Evolutionary conservation across 164 flowering plant genomes (phyloP), one percentile per base, ranked within the genome.

Genomic region (Paratinospora sagittata): DNA sequence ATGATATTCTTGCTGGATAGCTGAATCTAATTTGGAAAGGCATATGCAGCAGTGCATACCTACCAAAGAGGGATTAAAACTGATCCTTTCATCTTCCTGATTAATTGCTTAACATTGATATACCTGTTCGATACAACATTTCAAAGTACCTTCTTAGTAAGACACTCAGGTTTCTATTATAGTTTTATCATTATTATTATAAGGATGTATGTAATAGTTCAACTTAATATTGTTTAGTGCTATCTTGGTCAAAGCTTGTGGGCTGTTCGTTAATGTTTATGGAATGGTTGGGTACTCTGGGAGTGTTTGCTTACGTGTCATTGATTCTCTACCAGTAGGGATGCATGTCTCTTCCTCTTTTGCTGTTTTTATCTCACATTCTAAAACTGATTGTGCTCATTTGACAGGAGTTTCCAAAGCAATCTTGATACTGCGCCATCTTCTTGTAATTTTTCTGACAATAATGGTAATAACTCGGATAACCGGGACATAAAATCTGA

Each of bases 391-490:
- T n/a, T n/a, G 58, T 73, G 73, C 27, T 74, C 30, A 12, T 30
- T 34, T 66, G 33, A 70, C 84, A 83, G 85, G 79, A n/a, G n/a
- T n/a, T n/a, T n/a, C n/a, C 69, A 57, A 76, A 63, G 63, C 34
- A 65, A 58, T 72, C 71, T 74, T 67, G 69, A 73, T 60, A 55
- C 27, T n/a, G 21, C 21, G 10, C 55, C 74, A 52, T 67, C 74
- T 37, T 27, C 66, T 66, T 61, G 23, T 61, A 76, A 70, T 60
- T 52, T 66, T 78, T 65, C 63, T 52, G 71, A 64, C 61, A 63
- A 70, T 72, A 66, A 45, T 33, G 74, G 63, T 60, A 67, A 43
- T 57, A 75, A 57, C 26, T 47, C n/a, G 24, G 77, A 81, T 47
- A 67, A 57, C 27, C 55, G 72, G 75, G 78, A 72, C 71, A 67